phyloP scores from a whole-genome alignment of 805 yeast genomes.

The Hanseniaspora singularis region DNA sequence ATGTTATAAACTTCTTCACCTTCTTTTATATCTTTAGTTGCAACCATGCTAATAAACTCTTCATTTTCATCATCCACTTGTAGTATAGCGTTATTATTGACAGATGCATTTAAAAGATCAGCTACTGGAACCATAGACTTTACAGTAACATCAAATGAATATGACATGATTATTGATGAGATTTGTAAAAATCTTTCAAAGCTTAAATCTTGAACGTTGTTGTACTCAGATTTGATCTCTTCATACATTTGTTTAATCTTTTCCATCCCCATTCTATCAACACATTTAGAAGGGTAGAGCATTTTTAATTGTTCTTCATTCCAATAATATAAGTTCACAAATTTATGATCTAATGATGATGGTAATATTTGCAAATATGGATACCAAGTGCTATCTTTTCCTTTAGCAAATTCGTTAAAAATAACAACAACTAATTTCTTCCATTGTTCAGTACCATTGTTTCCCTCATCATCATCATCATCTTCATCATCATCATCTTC shows the following conservation, averaged over 20 bases:
- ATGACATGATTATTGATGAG: constrained; percentile 76
- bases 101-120: constrained; percentile 70
- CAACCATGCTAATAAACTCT: constrained; percentile 50
- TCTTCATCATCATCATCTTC: constrained; percentile 21
- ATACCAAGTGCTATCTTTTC: constrained; percentile 46
- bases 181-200: constrained; percentile 43
- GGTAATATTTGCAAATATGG: constrained; percentile 69
- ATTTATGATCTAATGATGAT: constrained; percentile 18
- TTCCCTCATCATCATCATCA: constrained; percentile 21
- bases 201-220: constrained; percentile 1
- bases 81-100: constrained; percentile 7
- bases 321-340: constrained; percentile 78
- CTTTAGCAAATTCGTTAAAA: constrained; percentile 44
- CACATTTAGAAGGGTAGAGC: constrained; percentile 59
- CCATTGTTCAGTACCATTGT: constrained; percentile 47
- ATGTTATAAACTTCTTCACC: constrained; percentile 78
- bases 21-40: constrained; percentile 44
- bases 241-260: constrained; percentile 52
- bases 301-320: constrained; percentile 40
- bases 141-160: constrained; percentile 58
- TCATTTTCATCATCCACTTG: constrained; percentile 22
- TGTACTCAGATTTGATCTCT: constrained; percentile 32
- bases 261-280: constrained; percentile 57
- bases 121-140: constrained; percentile 92
- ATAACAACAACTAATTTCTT: constrained; percentile 59